Percentiles rank a stretch among this genome's conserved stretches.
Evolutionary conservation across 2,329 filamentous ascomycete species (phyloP).

Genomic region (Talaromyces sp.): DNA sequence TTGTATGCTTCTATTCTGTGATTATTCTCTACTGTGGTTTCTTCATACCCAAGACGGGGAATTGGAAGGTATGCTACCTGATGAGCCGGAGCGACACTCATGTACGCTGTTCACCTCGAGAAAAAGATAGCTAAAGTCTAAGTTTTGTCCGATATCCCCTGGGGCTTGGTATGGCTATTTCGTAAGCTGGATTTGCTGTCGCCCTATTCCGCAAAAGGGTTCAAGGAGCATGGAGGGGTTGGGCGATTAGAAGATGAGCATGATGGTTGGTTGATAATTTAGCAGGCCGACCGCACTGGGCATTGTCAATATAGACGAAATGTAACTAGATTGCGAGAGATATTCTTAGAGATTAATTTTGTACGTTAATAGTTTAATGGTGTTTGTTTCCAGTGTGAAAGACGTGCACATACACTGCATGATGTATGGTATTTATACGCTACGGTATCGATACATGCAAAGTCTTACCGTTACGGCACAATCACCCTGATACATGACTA

Average conservation of each 20-base stretch:
- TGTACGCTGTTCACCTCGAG: constrained; percentile 19
- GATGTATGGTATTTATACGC: background rate
- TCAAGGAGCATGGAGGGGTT: background rate
- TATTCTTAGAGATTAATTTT: background rate
- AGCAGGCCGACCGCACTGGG: background rate
- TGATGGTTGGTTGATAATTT: background rate
- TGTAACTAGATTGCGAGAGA: background rate
- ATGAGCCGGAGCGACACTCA: constrained; percentile 10
- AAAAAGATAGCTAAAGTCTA: constrained; percentile 25
- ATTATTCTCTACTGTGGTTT: constrained; percentile 21
- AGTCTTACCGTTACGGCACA: background rate
- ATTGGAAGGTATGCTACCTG: constrained; percentile 21
- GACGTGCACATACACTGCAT: background rate
- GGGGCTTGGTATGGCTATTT: constrained; percentile 23
- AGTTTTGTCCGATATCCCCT: constrained; percentile 25
- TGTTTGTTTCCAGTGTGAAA: background rate
- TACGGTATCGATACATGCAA: background rate
- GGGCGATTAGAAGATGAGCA: background rate
- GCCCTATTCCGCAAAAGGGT: background rate
- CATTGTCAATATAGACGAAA: background rate
- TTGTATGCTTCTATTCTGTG: constrained; percentile 20
- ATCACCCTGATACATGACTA: background rate
- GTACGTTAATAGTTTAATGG: background rate
- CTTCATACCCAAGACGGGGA: constrained; percentile 21
- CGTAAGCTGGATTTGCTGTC: constrained; percentile 22